These are phyloP conservation scores for Aureobasidium uvarum DNA, from an alignment of 2,329 filamentous ascomycete genomes.

Conservation along the genomic window DNA sequence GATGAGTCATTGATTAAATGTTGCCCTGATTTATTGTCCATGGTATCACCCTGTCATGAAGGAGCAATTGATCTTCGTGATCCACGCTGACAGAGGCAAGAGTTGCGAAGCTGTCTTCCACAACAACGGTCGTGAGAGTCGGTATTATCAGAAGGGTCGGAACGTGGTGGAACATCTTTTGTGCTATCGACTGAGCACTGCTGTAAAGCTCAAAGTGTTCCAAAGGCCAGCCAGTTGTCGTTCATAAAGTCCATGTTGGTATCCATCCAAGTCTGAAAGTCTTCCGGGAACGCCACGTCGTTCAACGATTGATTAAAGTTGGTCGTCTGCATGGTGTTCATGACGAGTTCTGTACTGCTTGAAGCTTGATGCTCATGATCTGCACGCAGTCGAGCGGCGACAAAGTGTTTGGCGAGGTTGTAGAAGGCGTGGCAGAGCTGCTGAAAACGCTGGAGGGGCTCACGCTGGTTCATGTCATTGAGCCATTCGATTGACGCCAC, in stretches of 20 bases:
- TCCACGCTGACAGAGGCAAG: too few species aligned
- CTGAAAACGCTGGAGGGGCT: constrained; percentile 27
- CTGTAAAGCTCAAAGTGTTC: not conserved
- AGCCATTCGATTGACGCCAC: constrained; percentile 30
- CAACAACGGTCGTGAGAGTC: too few species aligned
- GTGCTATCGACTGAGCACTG: not conserved
- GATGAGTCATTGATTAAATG: not conserved
- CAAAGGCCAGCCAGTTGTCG: constrained; percentile 21
- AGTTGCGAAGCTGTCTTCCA: too few species aligned
- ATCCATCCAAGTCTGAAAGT: constrained; percentile 23
- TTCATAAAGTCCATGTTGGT: constrained; percentile 23
- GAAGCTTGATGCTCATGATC: not conserved
- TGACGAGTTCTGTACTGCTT: not conserved
- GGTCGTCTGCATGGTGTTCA: not conserved
- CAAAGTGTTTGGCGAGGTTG: constrained; percentile 32
- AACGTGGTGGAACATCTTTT: not conserved
- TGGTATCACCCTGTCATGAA: not conserved
- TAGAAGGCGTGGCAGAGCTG: constrained; percentile 33
- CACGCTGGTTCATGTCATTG: constrained; percentile 7
- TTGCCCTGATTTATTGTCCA: not conserved
- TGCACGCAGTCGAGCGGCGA: constrained; percentile 23
- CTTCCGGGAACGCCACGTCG: not conserved
- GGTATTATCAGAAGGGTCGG: too few species aligned
- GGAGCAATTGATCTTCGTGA: too few species aligned
- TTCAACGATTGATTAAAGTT: not conserved